Base-by-base conservation (phyloP, 352 stramenopile genomes). In the Phytophthora hybrid region DNA sequence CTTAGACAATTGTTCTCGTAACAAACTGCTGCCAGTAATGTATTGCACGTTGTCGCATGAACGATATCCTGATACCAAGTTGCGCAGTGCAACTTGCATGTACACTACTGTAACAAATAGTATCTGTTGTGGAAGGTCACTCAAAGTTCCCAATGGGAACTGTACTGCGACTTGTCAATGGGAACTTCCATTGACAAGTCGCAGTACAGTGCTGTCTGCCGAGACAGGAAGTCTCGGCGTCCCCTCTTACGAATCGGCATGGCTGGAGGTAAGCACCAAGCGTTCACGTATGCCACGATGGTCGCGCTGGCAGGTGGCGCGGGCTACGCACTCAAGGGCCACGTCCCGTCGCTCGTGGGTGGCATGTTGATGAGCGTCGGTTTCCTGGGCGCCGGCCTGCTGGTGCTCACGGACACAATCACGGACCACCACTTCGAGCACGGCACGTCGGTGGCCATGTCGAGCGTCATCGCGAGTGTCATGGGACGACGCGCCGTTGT, bases 351-450 rank as follows among this genome's bases (percentile, higher is more conserved):
- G 58, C 78, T 94, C 29, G 78, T 94, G 10, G 88, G 83, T 16
- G 86, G 88, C 39, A 86, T 84, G n/a, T 61, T 67, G 13, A 67
- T 94, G 2, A 74, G 86, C n/a, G 76, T 93, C 21, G 80, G 76
- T 23, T 94, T 94, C 55, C 74, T 94, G n/a, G 84, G 78, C 18
- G 83, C 84, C 0, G 88, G 86, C 6, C 63, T 92, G 67, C 69
- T 94, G 29, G 88, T 91, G 49, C 66, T 93, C 37, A 90, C 83
- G 1, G 86, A 93, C 46, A 82, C 80, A 16, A 94, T 94, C 76
- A 84, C 78, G 26, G 83, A 94, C 39, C 81, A 93, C 61, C 80
- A 84, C 41, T 94, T 94, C 63, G 73, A 80, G 44, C 88, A 94
- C 66, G 77, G 81, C 62, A 93, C 88, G 37, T 89, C 83, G 34